Conservation (phyloP, 441 rosid genomes). For the Croton laevigatus region DNA sequence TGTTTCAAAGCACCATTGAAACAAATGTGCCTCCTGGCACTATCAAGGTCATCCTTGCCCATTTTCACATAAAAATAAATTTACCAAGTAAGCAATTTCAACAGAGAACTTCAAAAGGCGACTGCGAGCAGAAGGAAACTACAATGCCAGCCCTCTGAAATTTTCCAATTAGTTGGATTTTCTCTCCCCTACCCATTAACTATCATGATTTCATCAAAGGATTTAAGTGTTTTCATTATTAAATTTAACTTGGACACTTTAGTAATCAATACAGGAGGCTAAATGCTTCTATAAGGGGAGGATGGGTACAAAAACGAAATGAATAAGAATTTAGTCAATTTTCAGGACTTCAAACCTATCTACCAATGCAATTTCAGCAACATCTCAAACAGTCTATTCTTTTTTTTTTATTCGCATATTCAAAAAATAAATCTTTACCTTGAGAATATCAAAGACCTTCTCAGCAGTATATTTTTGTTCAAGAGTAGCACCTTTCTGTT, state of each 20-base stretch:
- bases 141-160: not conserved
- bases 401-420: not conserved
- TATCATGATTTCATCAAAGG: not conserved
- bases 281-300: not conserved
- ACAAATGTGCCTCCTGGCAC: not conserved
- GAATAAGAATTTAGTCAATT: not conserved
- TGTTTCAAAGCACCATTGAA: not conserved
- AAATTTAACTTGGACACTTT: not conserved
- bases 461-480: constrained; percentile 88
- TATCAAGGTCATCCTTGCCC: not conserved
- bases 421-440: constrained; percentile 46
- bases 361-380: not conserved
- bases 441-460: constrained; percentile 91
- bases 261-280: not conserved
- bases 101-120: not conserved
- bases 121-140: not conserved
- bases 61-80: not conserved
- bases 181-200: not conserved
- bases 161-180: not conserved
- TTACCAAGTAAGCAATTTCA: not conserved
- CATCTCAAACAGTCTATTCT: not conserved
- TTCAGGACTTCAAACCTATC: not conserved
- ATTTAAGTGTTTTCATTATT: not conserved
- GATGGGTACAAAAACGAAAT: not conserved
- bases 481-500: constrained; percentile 92